Conservation (phyloP, 2,329 filamentous ascomycete species). For the Helotiales sp. region DNA sequence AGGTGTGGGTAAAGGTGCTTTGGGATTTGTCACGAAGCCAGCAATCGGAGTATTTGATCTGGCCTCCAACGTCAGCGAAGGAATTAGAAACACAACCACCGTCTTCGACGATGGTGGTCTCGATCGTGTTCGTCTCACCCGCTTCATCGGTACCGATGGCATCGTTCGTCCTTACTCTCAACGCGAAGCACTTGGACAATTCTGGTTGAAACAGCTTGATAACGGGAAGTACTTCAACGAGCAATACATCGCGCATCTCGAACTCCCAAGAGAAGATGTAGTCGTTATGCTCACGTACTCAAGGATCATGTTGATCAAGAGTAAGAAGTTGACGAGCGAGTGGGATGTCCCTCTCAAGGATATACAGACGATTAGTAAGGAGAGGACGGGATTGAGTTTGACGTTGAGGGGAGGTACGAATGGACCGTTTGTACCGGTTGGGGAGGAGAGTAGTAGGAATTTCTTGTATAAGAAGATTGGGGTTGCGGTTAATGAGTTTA, state of each 20-base stretch:
- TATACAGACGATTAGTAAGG: constrained; percentile 95
- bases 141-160: constrained; percentile 89
- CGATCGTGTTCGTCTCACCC: constrained; percentile 88
- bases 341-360: constrained; percentile 98
- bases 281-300: constrained; percentile 86
- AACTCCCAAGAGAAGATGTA: constrained; percentile 85
- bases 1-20: constrained; percentile 90
- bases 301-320: constrained; percentile 86
- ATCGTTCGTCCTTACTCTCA: constrained; percentile 93
- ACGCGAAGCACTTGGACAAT: constrained; percentile 93
- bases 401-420: constrained; percentile 87
- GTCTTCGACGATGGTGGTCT: constrained; percentile 95
- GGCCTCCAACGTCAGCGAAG: constrained; percentile 94
- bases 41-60: constrained; percentile 96
- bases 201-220: constrained; percentile 98
- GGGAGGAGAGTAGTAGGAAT: constrained; percentile 73
- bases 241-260: constrained; percentile 93
- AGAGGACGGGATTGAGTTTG: constrained; percentile 89
- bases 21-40: constrained; percentile 95
- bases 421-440: constrained; percentile 90
- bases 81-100: constrained; percentile 96
- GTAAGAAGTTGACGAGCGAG: constrained; percentile 80
- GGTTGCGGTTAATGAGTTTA: constrained; percentile 67
- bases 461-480: constrained; percentile 67
- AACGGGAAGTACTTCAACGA: constrained; percentile 98